Conservation (phyloP, 257 asterid species). For the Solanum neorickii region DNA sequence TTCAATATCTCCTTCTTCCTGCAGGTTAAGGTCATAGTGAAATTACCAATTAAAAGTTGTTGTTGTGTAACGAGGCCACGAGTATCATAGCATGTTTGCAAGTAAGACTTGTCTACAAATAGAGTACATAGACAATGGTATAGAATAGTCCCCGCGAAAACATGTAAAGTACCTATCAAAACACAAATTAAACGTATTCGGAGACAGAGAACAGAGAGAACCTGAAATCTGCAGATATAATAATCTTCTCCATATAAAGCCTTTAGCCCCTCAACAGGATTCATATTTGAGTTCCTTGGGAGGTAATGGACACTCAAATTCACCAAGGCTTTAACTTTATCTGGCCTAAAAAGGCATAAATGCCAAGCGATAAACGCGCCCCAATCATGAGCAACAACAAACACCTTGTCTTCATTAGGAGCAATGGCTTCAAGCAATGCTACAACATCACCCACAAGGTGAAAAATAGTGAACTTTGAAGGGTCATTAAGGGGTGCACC, state of each 20-base stretch:
- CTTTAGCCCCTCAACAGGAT: slow-evolving; percentile 14
- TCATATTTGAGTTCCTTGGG: slow-evolving; percentile 28
- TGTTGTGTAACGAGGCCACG: not conserved
- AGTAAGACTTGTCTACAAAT: not conserved
- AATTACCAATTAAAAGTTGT: not conserved
- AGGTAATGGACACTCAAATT: slow-evolving; percentile 39
- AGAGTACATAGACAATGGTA: not conserved
- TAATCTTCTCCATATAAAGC: slow-evolving; percentile 41
- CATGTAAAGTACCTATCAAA: not conserved
- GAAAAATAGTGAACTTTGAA: slow-evolving; percentile 41
- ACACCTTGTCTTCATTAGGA: slow-evolving; percentile 36
- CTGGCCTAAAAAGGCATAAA: slow-evolving; percentile 56
- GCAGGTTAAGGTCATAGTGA: not conserved
- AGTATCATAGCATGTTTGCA: not conserved
- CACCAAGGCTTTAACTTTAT: slow-evolving; percentile 49
- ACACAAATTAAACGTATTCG: not conserved
- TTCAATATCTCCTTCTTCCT: slow-evolving; percentile 5
- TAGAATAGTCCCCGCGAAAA: not conserved
- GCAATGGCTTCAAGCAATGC: slow-evolving; percentile 44
- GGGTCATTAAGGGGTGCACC: slow-evolving; percentile 51
- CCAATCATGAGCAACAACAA: slow-evolving; percentile 85
- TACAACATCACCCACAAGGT: slow-evolving; percentile 60
- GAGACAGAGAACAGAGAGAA: not conserved
- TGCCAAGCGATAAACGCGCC: slow-evolving; percentile 70
- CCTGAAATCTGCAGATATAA: slow-evolving; percentile 45